phyloP scores from a whole-genome alignment of 2,329 filamentous ascomycete species.

The Alternaria sp. region DNA sequence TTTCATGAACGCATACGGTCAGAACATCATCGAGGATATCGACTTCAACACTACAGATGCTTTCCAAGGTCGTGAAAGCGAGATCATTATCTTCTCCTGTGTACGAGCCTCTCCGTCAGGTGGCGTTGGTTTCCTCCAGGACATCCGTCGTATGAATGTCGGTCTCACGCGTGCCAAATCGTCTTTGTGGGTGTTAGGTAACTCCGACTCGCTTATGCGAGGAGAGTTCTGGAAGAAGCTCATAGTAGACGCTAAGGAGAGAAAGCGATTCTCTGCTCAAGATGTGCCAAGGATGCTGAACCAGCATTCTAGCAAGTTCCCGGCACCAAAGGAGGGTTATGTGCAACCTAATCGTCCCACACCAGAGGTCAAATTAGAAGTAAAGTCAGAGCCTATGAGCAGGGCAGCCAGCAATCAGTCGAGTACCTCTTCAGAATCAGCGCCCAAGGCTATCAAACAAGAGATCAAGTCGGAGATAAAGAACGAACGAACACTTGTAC shows the following conservation, averaged over 20 bases:
- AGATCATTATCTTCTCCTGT: constrained; percentile 99
- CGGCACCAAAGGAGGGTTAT: constrained; percentile 37
- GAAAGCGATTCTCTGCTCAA: constrained; percentile 78
- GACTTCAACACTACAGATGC: constrained; percentile 99
- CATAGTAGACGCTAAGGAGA: constrained; percentile 77
- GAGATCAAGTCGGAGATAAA: constrained; percentile 31
- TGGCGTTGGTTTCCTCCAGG: constrained; percentile 98
- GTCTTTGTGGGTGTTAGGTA: constrained; percentile 94
- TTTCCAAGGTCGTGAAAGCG: constrained; percentile 94
- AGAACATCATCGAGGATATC: constrained; percentile 75
- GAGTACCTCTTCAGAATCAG: constrained; percentile 12
- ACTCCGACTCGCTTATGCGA: constrained; percentile 82
- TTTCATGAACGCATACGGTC: constrained; percentile 76
- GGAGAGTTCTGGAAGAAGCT: constrained; percentile 91
- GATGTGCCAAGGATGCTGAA: constrained; percentile 63
- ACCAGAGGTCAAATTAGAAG: constrained; percentile 29
- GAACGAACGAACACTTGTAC: constrained; percentile 68
- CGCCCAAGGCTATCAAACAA: constrained; percentile 19
- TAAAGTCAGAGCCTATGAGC: constrained; percentile 32
- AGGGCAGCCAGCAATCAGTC: constrained; percentile 31
- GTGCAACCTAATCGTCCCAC: constrained; percentile 26
- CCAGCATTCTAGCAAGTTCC: constrained; percentile 56
- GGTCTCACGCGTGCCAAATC: constrained; percentile 96
- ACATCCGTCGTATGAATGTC: constrained; percentile 99
- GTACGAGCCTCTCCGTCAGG: constrained; percentile 89